phyloP scores from a whole-genome alignment of 2,329 filamentous ascomycete genomes.

The Hirsutella minnesotensis region DNA sequence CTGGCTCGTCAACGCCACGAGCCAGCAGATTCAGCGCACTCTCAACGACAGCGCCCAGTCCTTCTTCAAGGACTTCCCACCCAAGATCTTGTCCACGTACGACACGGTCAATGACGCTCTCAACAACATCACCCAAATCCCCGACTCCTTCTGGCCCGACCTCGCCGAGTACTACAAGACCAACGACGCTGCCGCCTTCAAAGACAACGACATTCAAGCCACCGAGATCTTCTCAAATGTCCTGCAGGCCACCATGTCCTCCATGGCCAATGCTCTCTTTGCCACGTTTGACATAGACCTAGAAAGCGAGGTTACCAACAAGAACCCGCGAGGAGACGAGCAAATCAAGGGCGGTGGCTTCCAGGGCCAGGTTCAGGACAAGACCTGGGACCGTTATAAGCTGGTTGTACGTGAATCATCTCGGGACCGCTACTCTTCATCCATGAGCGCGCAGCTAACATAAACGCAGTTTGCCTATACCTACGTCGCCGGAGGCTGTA shows the following conservation, averaged over 20 bases:
- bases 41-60: conserved; percentile 7
- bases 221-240: conserved; percentile 4
- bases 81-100: conserved; percentile 12
- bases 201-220: background rate
- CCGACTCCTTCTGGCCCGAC: conserved; percentile 16
- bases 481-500: conserved; percentile 19
- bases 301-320: conserved; percentile 8
- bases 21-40: conserved; percentile 6
- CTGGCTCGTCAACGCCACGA: conserved; percentile 10
- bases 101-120: conserved; percentile 13
- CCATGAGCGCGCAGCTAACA: background rate
- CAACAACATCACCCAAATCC: conserved; percentile 15
- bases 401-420: background rate
- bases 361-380: background rate
- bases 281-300: conserved; percentile 20
- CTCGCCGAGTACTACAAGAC: conserved; percentile 6
- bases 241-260: conserved; percentile 6
- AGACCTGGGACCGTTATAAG: conserved; percentile 1
- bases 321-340: conserved; percentile 4
- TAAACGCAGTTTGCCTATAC: conserved; percentile 20
- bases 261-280: conserved; percentile 18
- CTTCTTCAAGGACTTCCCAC: conserved; percentile 16
- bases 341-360: conserved; percentile 2
- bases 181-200: conserved; percentile 1
- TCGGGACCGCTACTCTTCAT: background rate